Conservation (phyloP, 768 basidiomycete species). For the Podaxis sp. region DNA sequence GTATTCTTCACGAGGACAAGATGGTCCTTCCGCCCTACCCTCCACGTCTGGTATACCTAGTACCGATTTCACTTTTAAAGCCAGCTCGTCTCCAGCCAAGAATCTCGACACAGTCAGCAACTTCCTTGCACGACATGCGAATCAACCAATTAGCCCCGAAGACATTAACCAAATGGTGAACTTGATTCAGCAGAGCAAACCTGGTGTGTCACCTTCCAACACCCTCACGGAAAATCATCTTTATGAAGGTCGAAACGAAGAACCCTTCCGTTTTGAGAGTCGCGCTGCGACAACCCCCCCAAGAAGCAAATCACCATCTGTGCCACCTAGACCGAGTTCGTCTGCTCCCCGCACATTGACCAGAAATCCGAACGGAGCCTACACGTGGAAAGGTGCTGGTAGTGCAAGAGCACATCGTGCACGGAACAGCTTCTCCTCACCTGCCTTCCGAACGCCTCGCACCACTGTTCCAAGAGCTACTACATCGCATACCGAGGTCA, state of each 20-base stretch:
- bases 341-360: slow-evolving; percentile 50
- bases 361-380: slow-evolving; percentile 74
- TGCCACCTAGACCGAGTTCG: slow-evolving; percentile 23
- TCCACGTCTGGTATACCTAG: not conserved
- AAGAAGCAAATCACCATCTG: slow-evolving; percentile 35
- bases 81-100: slow-evolving; percentile 27
- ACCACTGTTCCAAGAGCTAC: slow-evolving; percentile 39
- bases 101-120: slow-evolving; percentile 49
- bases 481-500: slow-evolving; percentile 14
- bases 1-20: slow-evolving; percentile 16
- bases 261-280: slow-evolving; percentile 66
- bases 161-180: slow-evolving; percentile 58
- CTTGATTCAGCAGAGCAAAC: slow-evolving; percentile 51
- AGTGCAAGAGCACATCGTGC: slow-evolving; percentile 53
- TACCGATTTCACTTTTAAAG: slow-evolving; percentile 14
- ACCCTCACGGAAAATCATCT: slow-evolving; percentile 52
- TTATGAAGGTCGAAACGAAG: slow-evolving; percentile 34
- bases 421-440: slow-evolving; percentile 71
- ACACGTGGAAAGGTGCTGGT: slow-evolving; percentile 75
- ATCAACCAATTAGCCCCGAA: slow-evolving; percentile 46
- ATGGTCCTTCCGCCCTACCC: not conserved
- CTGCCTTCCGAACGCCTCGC: slow-evolving; percentile 64
- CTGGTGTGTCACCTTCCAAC: slow-evolving; percentile 46
- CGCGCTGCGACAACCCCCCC: slow-evolving; percentile 39
- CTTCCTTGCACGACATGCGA: slow-evolving; percentile 48